phyloP scores from a whole-genome alignment of 2,329 filamentous ascomycete genomes.

The Alternaria panax region DNA sequence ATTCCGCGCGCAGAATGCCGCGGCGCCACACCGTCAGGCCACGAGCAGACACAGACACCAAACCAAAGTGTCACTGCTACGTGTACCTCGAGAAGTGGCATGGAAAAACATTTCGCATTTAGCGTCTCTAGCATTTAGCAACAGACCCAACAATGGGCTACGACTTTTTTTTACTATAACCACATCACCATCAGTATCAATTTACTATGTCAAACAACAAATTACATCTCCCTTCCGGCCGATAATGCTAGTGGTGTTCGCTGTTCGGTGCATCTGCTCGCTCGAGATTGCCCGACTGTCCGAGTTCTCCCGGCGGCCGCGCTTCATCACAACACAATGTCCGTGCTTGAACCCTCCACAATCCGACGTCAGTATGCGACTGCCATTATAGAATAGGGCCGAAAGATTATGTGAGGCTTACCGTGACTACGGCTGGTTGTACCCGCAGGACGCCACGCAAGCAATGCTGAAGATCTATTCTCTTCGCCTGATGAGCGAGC shows the following conservation, averaged over 20 bases:
- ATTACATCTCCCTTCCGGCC: background rate
- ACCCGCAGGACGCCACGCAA: background rate
- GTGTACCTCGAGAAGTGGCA: conserved; percentile 21
- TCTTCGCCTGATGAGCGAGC: background rate
- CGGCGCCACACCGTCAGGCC: conserved; percentile 20
- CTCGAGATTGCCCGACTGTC: background rate
- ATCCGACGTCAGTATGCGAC: background rate
- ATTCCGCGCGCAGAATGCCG: conserved; percentile 19
- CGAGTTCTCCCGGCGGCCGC: conserved; percentile 13
- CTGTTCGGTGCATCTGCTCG: background rate
- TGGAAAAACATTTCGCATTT: conserved; percentile 6
- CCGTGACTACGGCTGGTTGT: background rate
- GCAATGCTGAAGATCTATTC: background rate
- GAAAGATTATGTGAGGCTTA: background rate
- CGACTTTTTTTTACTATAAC: background rate
- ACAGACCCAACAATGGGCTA: conserved; percentile 7
- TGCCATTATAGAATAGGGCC: background rate
- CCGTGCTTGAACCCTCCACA: background rate
- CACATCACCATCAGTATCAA: conserved; percentile 5
- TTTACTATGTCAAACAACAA: background rate
- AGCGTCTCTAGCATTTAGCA: conserved; percentile 4
- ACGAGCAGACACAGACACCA: conserved; percentile 6
- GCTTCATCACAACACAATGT: conserved; percentile 2
- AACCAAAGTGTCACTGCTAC: conserved; percentile 1
- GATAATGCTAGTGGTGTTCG: background rate